Evolutionary conservation across 306 rosid species (phyloP).

Genomic region (Fragaria vesca): DNA sequence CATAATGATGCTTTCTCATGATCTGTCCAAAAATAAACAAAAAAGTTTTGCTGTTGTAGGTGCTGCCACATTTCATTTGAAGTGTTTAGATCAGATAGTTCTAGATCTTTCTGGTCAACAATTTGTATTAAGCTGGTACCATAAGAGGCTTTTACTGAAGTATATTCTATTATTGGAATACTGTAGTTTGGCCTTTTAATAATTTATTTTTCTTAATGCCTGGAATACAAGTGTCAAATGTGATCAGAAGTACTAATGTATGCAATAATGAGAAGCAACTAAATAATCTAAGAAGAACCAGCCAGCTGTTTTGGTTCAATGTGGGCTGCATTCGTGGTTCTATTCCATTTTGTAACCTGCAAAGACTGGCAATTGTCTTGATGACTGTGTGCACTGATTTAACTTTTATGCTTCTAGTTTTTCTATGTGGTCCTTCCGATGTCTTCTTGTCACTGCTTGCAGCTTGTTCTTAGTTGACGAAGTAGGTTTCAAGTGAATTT

Average conservation of each 20-base stretch:
- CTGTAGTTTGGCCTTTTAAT: neutral
- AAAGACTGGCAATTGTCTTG: neutral
- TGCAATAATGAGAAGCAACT: constrained; percentile 7
- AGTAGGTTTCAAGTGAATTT: neutral
- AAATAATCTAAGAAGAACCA: neutral
- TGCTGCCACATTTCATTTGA: neutral
- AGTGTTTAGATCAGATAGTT: neutral
- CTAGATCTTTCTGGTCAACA: neutral
- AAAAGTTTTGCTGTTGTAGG: neutral
- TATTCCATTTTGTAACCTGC: neutral
- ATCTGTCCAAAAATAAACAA: neutral
- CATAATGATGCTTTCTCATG: neutral
- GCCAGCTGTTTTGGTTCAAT: neutral
- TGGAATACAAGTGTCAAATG: neutral
- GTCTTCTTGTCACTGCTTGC: neutral
- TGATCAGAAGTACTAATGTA: neutral
- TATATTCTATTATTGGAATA: neutral
- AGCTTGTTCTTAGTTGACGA: neutral
- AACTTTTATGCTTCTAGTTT: neutral
- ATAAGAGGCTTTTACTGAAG: neutral
- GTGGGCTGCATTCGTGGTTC: neutral
- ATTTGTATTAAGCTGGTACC: neutral
- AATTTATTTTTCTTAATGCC: neutral
- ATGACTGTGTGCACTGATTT: neutral
- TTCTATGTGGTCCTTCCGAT: neutral